Percentiles rank a stretch among this genome's conserved stretches.
Evolutionary conservation across 208 protist genomes (phyloP).

Genomic region (Trypanosoma cruzi): DNA sequence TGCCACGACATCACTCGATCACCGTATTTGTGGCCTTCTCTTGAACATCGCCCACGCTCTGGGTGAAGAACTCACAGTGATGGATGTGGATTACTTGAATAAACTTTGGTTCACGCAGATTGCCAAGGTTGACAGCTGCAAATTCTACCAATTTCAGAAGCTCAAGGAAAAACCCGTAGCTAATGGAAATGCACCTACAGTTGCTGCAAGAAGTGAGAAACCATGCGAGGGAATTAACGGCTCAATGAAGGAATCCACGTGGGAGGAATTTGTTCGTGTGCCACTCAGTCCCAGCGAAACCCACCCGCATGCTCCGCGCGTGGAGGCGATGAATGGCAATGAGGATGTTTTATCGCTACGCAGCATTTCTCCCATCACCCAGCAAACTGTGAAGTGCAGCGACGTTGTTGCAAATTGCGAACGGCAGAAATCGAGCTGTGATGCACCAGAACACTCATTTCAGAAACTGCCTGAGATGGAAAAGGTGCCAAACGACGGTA

Average conservation of each 20-base stretch:
- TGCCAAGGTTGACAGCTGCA: conserved; percentile 27
- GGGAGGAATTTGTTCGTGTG: conserved; percentile 18
- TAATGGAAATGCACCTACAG: neutral
- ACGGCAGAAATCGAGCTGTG: neutral
- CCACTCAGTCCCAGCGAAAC: neutral
- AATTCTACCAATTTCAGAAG: conserved; percentile 7
- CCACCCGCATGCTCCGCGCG: neutral
- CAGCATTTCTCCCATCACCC: conserved; percentile 20
- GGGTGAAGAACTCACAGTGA: conserved; percentile 46
- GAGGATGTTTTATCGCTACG: conserved; percentile 1
- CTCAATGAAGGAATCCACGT: neutral
- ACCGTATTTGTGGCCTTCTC: conserved; percentile 52
- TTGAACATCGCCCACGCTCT: conserved; percentile 49
- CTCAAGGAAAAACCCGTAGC: neutral
- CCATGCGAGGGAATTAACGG: neutral
- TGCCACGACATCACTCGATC: conserved; percentile 52
- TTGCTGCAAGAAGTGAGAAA: neutral
- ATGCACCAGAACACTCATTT: neutral
- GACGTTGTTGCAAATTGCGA: neutral
- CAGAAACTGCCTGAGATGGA: neutral
- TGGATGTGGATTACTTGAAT: conserved; percentile 68
- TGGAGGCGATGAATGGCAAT: neutral
- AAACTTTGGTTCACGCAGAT: conserved; percentile 64
- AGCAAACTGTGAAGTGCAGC: neutral
- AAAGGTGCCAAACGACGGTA: neutral